Conservation (phyloP, 805 yeast genomes). For the Blastobotrys robertii region DNA sequence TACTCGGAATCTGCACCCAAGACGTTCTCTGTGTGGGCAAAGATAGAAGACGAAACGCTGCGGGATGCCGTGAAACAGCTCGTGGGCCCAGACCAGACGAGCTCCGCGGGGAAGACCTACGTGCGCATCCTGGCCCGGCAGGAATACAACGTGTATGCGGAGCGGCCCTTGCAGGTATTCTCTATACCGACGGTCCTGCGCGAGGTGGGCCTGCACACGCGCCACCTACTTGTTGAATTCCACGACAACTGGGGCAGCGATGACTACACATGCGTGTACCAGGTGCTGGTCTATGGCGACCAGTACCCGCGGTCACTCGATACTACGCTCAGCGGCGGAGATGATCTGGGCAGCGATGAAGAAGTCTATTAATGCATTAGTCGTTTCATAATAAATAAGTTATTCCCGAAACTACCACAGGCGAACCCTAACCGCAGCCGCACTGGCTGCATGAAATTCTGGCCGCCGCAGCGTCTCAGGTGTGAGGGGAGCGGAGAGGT, state of each 20-base stretch:
- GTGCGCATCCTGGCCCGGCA: slow-evolving; percentile 15
- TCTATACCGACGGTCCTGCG: slow-evolving; percentile 12
- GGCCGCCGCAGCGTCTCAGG: neutral
- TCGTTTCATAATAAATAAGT: too few species aligned
- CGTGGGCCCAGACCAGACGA: neutral
- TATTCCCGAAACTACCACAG: too few species aligned
- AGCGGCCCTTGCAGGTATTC: slow-evolving; percentile 16
- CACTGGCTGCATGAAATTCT: too few species aligned
- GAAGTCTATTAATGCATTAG: too few species aligned
- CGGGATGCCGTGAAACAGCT: neutral
- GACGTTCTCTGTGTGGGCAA: slow-evolving; percentile 22
- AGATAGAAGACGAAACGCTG: slow-evolving; percentile 11
- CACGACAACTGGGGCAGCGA: slow-evolving; percentile 26
- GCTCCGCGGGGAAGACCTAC: slow-evolving; percentile 5
- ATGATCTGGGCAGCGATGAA: too few species aligned
- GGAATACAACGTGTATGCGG: slow-evolving; percentile 15
- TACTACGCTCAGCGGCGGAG: too few species aligned
- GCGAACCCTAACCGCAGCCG: too few species aligned
- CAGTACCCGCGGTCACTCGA: neutral
- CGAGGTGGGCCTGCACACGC: slow-evolving; percentile 9
- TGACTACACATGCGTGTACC: slow-evolving; percentile 25
- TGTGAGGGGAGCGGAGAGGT: neutral
- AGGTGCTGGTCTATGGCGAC: slow-evolving; percentile 22
- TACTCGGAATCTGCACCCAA: slow-evolving; percentile 23
- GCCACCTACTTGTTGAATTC: slow-evolving; percentile 17